Evolutionary conservation across 2,329 filamentous ascomycete genomes (phyloP), one percentile per base, ranked within the genome.

Genomic region (Sphaerulina musiva): DNA sequence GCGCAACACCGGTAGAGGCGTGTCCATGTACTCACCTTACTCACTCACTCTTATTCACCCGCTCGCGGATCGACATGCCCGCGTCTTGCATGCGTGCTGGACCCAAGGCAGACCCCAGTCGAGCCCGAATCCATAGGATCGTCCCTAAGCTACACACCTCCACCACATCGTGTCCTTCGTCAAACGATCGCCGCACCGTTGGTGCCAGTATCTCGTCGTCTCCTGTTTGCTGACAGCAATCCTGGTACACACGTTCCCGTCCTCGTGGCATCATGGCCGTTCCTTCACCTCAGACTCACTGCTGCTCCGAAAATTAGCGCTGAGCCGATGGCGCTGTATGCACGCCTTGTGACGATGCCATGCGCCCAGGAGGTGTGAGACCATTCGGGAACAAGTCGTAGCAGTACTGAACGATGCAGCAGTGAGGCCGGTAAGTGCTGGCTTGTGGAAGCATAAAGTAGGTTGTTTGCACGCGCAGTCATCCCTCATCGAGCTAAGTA

Each of bases 341-440:
- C 50, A 48, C 49, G 56, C 58, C 59, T 58, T 55, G 59, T 62
- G 59, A 62, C 59, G 59, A 60, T 40, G 54, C 51, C 58, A 58
- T 57, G 58, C 52, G 54, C 55, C 12, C 54, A 50, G 34, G 34
- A 38, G 34, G 34, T 51, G 20, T 47, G 47, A 51, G 48, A 45
- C 46, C 46, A 40, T 46, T 32, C 46, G 49, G 49, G n/a, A 12
- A 10, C 7, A 31, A 23, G 17, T 10, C 9, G 31, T 10, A 12
- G 36, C 39, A 11, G 31, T 23, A 49, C 11, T 53, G 45, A 29
- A 47, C 17, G 50, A 53, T 42, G 38, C 26, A 20, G 10, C 41
- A 38, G 10, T 38, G 34, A 38, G 8, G 34, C 34, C 34, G 7
- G 32, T 26, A 26, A 34, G n/a, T 26, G 11, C 14, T 4, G 12